phyloP scores from a whole-genome alignment of 148 eudicot genomes.

The Rhododendron williamsianum region DNA sequence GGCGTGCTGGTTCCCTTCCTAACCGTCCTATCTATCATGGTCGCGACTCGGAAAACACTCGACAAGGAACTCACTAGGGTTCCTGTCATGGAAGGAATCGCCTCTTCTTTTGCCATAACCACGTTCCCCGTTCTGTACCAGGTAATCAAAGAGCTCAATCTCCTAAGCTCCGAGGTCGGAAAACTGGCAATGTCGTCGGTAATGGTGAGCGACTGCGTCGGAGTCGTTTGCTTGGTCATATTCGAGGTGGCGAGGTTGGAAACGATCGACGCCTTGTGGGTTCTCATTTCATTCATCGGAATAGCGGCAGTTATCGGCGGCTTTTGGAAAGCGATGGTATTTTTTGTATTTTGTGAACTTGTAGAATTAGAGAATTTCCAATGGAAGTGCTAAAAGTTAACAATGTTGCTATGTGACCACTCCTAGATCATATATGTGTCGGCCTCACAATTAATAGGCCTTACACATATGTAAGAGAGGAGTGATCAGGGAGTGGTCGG shows the following conservation, averaged over 20 bases:
- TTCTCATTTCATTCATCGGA: conserved; percentile 13
- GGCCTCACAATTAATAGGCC: too few species aligned
- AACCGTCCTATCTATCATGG: conserved; percentile 17
- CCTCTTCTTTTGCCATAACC: conserved; percentile 43
- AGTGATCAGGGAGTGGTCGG: too few species aligned
- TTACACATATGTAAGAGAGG: too few species aligned
- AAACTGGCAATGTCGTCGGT: conserved; percentile 52
- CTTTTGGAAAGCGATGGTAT: conserved; percentile 27
- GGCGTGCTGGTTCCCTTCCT: conserved; percentile 38
- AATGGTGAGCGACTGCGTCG: conserved; percentile 49
- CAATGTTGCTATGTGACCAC: too few species aligned
- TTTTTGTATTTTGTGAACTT: neutral
- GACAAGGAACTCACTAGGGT: conserved; percentile 31
- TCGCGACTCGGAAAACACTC: conserved; percentile 29
- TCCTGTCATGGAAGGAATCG: conserved; percentile 50
- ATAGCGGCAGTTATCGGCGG: conserved; percentile 27
- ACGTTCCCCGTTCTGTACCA: conserved; percentile 65
- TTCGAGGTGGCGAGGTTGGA: conserved; percentile 65
- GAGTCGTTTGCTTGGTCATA: conserved; percentile 30
- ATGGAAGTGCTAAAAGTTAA: too few species aligned
- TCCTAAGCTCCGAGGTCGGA: conserved; percentile 77
- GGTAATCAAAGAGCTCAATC: conserved; percentile 59
- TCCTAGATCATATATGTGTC: too few species aligned
- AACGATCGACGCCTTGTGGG: conserved; percentile 32
- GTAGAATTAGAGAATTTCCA: neutral